Conservation (phyloP, 1,139 yeast genomes). For the Yamadazyma diddensiae region DNA sequence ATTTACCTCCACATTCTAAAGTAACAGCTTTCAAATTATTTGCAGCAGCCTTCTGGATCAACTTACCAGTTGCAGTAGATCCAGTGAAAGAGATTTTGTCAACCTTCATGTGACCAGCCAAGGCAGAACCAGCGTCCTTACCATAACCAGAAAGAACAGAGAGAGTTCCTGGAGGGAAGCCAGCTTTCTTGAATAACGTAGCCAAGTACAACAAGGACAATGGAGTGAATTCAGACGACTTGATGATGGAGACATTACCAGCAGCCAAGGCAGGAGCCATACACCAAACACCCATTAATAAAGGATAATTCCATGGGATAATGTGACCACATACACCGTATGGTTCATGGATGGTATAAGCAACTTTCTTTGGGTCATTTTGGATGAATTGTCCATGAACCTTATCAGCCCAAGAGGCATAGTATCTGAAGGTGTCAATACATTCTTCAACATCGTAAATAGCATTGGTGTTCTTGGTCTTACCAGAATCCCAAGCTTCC, state of each 20-base stretch:
- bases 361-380: slow-evolving; percentile 64
- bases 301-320: slow-evolving; percentile 66
- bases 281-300: slow-evolving; percentile 60
- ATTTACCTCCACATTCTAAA: slow-evolving; percentile 93
- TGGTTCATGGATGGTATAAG: slow-evolving; percentile 81
- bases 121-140: slow-evolving; percentile 53
- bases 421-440: slow-evolving; percentile 58
- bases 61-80: slow-evolving; percentile 58
- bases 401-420: slow-evolving; percentile 86
- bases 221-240: slow-evolving; percentile 68
- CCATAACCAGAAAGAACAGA: slow-evolving; percentile 60
- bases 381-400: slow-evolving; percentile 67
- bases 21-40: slow-evolving; percentile 65
- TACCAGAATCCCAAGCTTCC: slow-evolving; percentile 83
- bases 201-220: slow-evolving; percentile 57
- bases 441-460: slow-evolving; percentile 59
- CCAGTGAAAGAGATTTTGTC: slow-evolving; percentile 70
- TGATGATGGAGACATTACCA: slow-evolving; percentile 62
- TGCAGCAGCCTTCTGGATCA: slow-evolving; percentile 61
- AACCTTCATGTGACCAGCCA: slow-evolving; percentile 54
- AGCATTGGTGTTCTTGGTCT: slow-evolving; percentile 53
- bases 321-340: slow-evolving; percentile 78
- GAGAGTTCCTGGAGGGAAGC: slow-evolving; percentile 71
- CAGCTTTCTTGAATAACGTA: slow-evolving; percentile 55
- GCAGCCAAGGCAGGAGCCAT: slow-evolving; percentile 67